Evolutionary conservation across 176 grass and related monocot genomes (phyloP).

Genomic region (Pontederia paniculata): DNA sequence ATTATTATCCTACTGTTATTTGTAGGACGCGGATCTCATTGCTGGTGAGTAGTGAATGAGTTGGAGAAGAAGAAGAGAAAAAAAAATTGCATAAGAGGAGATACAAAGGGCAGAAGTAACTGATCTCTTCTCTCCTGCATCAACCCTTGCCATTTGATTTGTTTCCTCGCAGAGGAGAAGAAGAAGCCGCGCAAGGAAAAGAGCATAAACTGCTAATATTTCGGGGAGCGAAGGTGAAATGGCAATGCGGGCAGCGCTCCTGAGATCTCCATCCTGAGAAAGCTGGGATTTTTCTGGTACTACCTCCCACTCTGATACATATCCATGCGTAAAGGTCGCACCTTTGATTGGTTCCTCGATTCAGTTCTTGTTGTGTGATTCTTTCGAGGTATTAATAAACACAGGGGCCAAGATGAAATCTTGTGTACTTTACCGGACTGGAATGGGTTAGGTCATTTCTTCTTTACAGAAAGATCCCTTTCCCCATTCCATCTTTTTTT

Average conservation of each 20-base stretch:
- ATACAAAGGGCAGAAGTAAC: no score
- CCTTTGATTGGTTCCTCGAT: not conserved
- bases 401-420: not conserved
- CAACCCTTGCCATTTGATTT: no score
- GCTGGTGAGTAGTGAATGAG: no score
- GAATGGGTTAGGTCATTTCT: not conserved
- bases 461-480: not conserved
- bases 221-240: constrained; percentile 7
- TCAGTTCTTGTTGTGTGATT: not conserved
- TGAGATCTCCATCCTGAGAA: constrained; percentile 9
- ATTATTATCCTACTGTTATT: no score
- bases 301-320: not conserved
- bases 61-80: no score
- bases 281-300: constrained; percentile 5
- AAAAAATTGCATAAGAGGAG: no score
- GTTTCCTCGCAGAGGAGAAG: no score
- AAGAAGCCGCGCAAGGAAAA: no score
- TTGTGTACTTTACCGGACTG: constrained; percentile 9
- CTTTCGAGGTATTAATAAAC: not conserved
- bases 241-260: not conserved
- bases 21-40: no score
- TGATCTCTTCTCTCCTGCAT: no score
- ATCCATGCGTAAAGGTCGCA: not conserved
- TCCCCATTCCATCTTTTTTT: not conserved
- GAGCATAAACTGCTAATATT: not conserved